Evolutionary conservation across 179 eudicot species (phyloP), one percentile per base, ranked within the genome.

Genomic region (Carnegiea gigantea): DNA sequence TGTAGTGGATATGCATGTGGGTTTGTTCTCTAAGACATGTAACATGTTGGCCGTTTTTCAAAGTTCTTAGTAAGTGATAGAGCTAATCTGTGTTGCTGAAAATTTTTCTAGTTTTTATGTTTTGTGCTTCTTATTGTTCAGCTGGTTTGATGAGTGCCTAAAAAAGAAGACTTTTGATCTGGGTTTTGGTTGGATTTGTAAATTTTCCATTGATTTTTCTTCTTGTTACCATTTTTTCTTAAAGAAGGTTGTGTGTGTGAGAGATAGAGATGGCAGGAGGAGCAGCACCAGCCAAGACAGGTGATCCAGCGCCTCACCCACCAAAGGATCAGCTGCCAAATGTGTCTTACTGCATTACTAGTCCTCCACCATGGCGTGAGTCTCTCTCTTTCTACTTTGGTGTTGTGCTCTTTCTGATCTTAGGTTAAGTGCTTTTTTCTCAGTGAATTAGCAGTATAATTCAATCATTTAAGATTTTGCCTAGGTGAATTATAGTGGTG

Each of bases 291-390:
- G 82, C 92, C 14, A 92, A 93, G 82, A 85, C 88, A 64, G 90
- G 73, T 77, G 98, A 95, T 26, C 98, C 97, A 64, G 80, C 89
- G 60, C 98, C 99, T 80, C 99, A 95, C 49, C 98, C 95, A 77
- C 97, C 98, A 2, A 95, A 91, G 78, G 98, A 93, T 86, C 99
- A 95, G 85, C 92, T 95, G n/a, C 99, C 98, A 9, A 89, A 89
- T 84, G 98, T 95, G 75, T 90, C 94, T 80, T 95, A 87, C 83
- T 95, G 99, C 85, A 95, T 95, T 78, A 94, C 97, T 1, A 95
- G 99, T 79, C 99, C 99, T 76, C 99, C 99, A 18, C 98, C 93
- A 78, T 95, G 99, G 99, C 99, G 99, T 95, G 77, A 91, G 98
- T 95, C 18, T 85, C 84, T 80, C 64, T 70, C 44, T 24, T 28